These are phyloP conservation scores for Kazachstania viticola DNA, from an alignment of 805 yeast genomes.

Conservation along the genomic window DNA sequence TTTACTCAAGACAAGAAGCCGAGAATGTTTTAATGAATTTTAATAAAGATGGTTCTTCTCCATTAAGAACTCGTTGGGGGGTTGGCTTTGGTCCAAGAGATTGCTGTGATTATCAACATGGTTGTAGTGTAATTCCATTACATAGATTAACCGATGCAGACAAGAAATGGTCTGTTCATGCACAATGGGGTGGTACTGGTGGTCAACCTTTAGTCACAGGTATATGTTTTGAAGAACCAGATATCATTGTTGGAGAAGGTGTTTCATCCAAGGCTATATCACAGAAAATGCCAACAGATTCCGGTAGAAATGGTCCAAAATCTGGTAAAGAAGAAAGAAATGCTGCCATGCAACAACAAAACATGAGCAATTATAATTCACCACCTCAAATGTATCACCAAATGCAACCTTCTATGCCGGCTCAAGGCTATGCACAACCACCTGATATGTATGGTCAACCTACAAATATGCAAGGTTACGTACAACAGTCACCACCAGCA, in stretches of 20 bases:
- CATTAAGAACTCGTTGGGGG: constrained; percentile 90
- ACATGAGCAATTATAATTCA: not conserved
- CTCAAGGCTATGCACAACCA: constrained; percentile 2
- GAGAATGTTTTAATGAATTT: constrained; percentile 67
- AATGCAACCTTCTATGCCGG: constrained; percentile 12
- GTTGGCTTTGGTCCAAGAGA: constrained; percentile 98
- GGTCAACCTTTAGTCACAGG: constrained; percentile 74
- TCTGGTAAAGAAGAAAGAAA: constrained; percentile 48
- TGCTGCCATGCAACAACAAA: no score
- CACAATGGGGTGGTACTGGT: constrained; percentile 97
- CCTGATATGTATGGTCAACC: constrained; percentile 5
- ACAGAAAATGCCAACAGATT: constrained; percentile 84
- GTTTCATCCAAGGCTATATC: constrained; percentile 87
- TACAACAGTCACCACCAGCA: constrained; percentile 1
- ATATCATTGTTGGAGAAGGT: constrained; percentile 91
- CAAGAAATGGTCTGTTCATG: constrained; percentile 72
- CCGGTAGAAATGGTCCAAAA: constrained; percentile 74
- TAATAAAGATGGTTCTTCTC: constrained; percentile 51
- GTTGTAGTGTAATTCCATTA: constrained; percentile 78
- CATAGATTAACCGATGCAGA: constrained; percentile 90
- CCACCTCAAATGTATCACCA: constrained; percentile 11
- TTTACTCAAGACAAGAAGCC: constrained; percentile 84
- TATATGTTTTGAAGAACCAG: constrained; percentile 89
- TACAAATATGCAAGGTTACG: not conserved
- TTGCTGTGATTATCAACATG: constrained; percentile 90